Base-by-base conservation (phyloP, 768 basidiomycete genomes). In the Pseudohyphozyma bogoriensis region DNA sequence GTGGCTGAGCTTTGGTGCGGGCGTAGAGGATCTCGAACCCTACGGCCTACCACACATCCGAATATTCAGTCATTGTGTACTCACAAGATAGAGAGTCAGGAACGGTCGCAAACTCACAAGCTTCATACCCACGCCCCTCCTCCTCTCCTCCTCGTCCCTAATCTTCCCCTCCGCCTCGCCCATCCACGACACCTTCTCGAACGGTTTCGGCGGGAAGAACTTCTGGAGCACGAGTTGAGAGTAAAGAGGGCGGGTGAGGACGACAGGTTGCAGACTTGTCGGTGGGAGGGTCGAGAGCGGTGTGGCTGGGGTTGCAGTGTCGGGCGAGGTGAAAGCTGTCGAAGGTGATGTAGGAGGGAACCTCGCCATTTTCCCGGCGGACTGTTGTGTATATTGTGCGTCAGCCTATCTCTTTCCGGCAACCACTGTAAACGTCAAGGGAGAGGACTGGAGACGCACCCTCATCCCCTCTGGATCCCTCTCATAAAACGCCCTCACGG, bases 1-100 rank as follows among this genome's bases (percentile, higher is more conserved):
- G 59, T 8, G 35, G 32, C 31, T 59, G 52, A 0, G 69, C 54
- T 73, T 86, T 85, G 60, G 81, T 85, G 71, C 90, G 90, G 71
- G 87, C 84, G 72, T 87, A 96, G 42, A 95, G 79, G 80, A 97
- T 99, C 76, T 99, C 95, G 63, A 96, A 96, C 2, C 95, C n/a
- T n/a, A n/a, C n/a, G n/a, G n/a, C n/a, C n/a, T n/a, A n/a, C n/a
- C 95, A 64, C 89, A 89, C 3, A 90, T 84, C 85, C 92, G 69
- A 26, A 45, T 46, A 8, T 5, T 46, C 24, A 9, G 45, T 49
- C 28, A 24, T 18, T 4, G n/a, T n/a, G n/a, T n/a, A n/a, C n/a
- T n/a, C n/a, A n/a, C 11, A 16, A 16, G 6, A 15, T 3, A 20
- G 10, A 29, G 29, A n/a, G 11, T 24, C 42, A 13, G 22, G 18